Evolutionary conservation across 1,284 basidiomycete species (phyloP).

Genomic region (Pyrrhoderma noxium): DNA sequence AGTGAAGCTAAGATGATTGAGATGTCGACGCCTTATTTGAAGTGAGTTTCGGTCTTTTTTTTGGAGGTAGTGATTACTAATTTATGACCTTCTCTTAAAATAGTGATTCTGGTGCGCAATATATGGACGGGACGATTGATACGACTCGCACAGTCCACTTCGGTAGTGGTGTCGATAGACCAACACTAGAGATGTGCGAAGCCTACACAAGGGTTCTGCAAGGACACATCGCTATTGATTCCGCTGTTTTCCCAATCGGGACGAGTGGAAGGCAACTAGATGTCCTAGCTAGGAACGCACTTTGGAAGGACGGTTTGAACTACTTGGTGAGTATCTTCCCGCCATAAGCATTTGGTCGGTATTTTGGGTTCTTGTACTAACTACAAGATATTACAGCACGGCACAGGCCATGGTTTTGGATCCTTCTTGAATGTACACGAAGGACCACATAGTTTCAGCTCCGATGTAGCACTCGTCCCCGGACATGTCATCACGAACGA

Average conservation of each 20-base stretch:
- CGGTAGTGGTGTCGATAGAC: slow-evolving; percentile 43
- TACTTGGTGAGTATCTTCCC: slow-evolving; percentile 54
- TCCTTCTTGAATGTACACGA: slow-evolving; percentile 77
- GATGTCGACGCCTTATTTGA: slow-evolving; percentile 78
- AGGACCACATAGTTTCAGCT: slow-evolving; percentile 67
- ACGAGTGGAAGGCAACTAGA: slow-evolving; percentile 78
- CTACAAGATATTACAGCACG: slow-evolving; percentile 46
- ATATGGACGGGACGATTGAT: slow-evolving; percentile 88
- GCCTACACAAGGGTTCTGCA: slow-evolving; percentile 94
- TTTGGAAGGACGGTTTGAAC: slow-evolving; percentile 88
- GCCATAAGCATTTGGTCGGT: slow-evolving; percentile 19
- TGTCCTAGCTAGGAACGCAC: slow-evolving; percentile 74
- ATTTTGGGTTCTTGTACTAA: background rate
- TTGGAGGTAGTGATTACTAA: background rate
- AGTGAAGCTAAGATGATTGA: slow-evolving; percentile 68
- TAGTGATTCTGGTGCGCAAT: slow-evolving; percentile 87
- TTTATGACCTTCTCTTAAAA: background rate
- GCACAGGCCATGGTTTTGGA: slow-evolving; percentile 79
- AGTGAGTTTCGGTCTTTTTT: slow-evolving; percentile 46
- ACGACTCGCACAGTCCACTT: slow-evolving; percentile 90
- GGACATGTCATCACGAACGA: slow-evolving; percentile 88
- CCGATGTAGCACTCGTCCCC: slow-evolving; percentile 58
- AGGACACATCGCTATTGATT: slow-evolving; percentile 93
- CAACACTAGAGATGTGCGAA: slow-evolving; percentile 74
- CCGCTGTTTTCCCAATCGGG: slow-evolving; percentile 81